Evolutionary conservation across 2,329 filamentous ascomycete species (phyloP).

Genomic region (Paecilomyces dactylethromorphus): DNA sequence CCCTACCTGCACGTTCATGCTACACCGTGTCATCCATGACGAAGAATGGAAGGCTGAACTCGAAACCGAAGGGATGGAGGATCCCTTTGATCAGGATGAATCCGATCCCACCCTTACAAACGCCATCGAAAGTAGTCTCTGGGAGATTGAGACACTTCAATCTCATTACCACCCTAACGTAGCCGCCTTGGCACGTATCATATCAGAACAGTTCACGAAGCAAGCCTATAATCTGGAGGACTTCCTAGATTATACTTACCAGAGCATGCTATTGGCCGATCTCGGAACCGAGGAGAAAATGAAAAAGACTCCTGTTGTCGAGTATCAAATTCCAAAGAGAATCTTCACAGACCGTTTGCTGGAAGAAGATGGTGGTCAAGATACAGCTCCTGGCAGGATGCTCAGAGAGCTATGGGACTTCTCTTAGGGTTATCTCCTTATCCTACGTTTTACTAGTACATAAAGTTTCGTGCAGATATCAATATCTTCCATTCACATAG

Average conservation of each 20-base stretch:
- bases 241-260: slow-evolving; percentile 90
- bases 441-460: slow-evolving; percentile 2
- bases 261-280: slow-evolving; percentile 70
- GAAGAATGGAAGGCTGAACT: slow-evolving; percentile 52
- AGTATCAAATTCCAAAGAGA: slow-evolving; percentile 87
- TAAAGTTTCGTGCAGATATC: background rate
- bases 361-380: slow-evolving; percentile 32
- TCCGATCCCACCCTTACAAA: slow-evolving; percentile 74
- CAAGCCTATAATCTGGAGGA: slow-evolving; percentile 92
- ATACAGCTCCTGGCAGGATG: slow-evolving; percentile 29
- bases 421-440: slow-evolving; percentile 5
- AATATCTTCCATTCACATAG: background rate
- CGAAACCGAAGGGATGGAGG: slow-evolving; percentile 57
- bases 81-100: slow-evolving; percentile 73
- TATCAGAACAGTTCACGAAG: slow-evolving; percentile 96
- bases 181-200: slow-evolving; percentile 84
- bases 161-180: slow-evolving; percentile 96
- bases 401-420: slow-evolving; percentile 35
- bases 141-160: slow-evolving; percentile 89
- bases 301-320: slow-evolving; percentile 80
- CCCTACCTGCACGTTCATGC: slow-evolving; percentile 89
- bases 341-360: slow-evolving; percentile 53
- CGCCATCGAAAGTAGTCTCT: slow-evolving; percentile 87
- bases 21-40: slow-evolving; percentile 68
- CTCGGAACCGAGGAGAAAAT: slow-evolving; percentile 59